Evolutionary conservation across 441 rosid species (phyloP).

Genomic region (Euphorbia neoarborescens): DNA sequence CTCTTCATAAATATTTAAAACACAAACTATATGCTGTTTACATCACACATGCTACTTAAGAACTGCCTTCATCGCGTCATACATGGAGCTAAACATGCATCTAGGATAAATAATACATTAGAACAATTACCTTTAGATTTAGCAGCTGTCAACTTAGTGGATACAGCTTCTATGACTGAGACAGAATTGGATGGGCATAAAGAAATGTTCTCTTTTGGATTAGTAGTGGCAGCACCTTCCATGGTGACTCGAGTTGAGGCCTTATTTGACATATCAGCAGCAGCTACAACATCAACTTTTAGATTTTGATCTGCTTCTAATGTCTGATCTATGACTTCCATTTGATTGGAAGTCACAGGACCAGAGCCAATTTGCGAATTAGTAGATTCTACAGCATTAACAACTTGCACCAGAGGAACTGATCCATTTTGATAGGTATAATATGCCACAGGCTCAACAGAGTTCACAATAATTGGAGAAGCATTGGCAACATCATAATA

Average conservation of each 20-base stretch:
- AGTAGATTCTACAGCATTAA: conserved; percentile 32
- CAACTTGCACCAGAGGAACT: conserved; percentile 39
- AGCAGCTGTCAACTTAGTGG: conserved; percentile 30
- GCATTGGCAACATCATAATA: conserved; percentile 49
- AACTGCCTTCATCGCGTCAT: background rate
- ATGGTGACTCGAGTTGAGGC: conserved; percentile 31
- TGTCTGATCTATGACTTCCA: conserved; percentile 25
- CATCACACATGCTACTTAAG: background rate
- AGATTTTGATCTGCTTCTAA: conserved; percentile 26
- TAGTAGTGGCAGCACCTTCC: conserved; percentile 29
- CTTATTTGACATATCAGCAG: conserved; percentile 23
- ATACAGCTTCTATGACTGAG: conserved; percentile 23
- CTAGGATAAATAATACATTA: background rate
- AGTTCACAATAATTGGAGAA: conserved; percentile 38
- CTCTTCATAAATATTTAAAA: background rate
- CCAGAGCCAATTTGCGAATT: conserved; percentile 33
- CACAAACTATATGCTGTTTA: background rate
- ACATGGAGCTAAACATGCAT: background rate
- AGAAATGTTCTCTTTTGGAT: conserved; percentile 25
- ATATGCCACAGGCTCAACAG: conserved; percentile 41
- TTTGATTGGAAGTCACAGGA: conserved; percentile 26
- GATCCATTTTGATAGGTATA: conserved; percentile 48
- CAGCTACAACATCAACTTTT: conserved; percentile 26
- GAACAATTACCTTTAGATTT: conserved; percentile 64
- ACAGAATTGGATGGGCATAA: conserved; percentile 22